Conservation (phyloP, 257 asterid genomes). For the Euphrasia confusa region DNA sequence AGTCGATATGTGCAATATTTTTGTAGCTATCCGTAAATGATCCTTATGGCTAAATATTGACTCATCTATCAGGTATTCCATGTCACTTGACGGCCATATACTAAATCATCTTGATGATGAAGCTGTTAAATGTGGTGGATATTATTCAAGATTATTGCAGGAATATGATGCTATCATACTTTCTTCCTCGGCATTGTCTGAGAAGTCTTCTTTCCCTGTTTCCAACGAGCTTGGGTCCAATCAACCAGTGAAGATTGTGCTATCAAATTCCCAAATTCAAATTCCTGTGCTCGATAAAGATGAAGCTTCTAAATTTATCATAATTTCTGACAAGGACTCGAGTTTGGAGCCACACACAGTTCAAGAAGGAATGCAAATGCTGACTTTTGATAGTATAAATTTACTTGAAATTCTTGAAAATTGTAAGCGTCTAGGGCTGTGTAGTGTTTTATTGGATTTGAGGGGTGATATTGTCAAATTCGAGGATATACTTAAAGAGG, state of each 20-base stretch:
- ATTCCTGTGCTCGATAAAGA: conserved; percentile 28
- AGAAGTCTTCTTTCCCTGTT: conserved; percentile 30
- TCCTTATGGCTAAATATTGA: conserved; percentile 14
- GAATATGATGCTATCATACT: conserved; percentile 71
- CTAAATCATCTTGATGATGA: conserved; percentile 50
- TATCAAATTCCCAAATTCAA: conserved; percentile 35
- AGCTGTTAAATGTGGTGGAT: conserved; percentile 64
- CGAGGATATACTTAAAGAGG: conserved; percentile 59
- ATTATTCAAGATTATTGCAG: conserved; percentile 78
- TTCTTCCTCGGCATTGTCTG: conserved; percentile 34
- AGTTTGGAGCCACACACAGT: conserved; percentile 25
- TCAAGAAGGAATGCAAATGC: conserved; percentile 42
- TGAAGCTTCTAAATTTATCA: conserved; percentile 34
- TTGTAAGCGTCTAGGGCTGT: conserved; percentile 63
- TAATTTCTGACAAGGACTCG: conserved; percentile 39
- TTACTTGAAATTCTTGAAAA: conserved; percentile 59
- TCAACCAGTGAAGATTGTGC: conserved; percentile 60
- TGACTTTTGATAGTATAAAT: conserved; percentile 35
- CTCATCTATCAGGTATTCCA: conserved; percentile 57
- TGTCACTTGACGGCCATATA: conserved; percentile 61
- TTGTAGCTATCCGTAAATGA: neutral
- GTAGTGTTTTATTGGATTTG: conserved; percentile 70
- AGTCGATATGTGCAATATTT: neutral
- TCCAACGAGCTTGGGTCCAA: conserved; percentile 82
- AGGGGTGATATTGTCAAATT: conserved; percentile 39